Evolutionary conservation across 441 rosid genomes (phyloP).

Genomic region (Viola pubescens): DNA sequence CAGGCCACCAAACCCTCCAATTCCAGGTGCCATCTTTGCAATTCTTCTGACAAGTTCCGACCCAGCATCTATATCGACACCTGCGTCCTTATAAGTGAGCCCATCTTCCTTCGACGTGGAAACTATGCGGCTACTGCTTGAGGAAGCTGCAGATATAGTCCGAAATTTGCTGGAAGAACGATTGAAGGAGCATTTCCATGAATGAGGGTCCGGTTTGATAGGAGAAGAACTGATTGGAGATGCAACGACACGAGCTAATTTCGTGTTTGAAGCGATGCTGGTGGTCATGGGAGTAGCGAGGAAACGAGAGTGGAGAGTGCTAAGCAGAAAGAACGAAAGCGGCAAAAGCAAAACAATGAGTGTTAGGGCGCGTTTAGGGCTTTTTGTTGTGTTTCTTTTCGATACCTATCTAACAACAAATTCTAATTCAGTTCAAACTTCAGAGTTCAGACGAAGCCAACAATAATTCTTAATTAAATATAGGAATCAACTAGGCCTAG

Average conservation of each 20-base stretch:
- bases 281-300: conserved; percentile 12
- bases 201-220: conserved; percentile 4
- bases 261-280: conserved; percentile 21
- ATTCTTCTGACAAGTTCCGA: conserved; percentile 78
- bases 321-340: background rate
- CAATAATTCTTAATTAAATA: no score
- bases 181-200: background rate
- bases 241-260: conserved; percentile 19
- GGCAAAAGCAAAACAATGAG: no score
- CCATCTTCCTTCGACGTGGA: conserved; percentile 23
- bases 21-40: conserved; percentile 85
- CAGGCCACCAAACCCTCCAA: conserved; percentile 91
- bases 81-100: conserved; percentile 75
- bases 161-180: conserved; percentile 13
- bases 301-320: background rate
- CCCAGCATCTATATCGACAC: conserved; percentile 95
- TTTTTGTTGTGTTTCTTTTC: no score
- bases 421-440: no score
- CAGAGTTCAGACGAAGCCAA: no score
- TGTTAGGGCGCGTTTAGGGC: background rate
- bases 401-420: no score
- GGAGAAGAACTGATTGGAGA: conserved; percentile 3
- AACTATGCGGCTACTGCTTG: conserved; percentile 21
- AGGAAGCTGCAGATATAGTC: conserved; percentile 5
- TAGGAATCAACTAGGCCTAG: no score